Evolutionary conservation across 306 rosid species (phyloP).

Genomic region (Lotus japonicus): DNA sequence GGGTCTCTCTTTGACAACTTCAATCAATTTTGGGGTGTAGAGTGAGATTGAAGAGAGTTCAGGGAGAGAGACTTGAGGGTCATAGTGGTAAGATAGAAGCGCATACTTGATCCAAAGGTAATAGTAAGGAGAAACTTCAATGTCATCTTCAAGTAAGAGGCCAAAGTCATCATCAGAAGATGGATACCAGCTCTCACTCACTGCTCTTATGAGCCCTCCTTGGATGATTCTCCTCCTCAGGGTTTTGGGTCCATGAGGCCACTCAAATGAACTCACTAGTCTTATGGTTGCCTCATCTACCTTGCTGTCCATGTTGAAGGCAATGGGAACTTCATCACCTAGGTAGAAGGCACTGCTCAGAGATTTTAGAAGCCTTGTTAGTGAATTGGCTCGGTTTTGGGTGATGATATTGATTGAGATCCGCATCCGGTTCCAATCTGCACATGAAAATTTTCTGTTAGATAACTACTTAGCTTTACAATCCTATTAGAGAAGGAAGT

Average conservation of each 20-base stretch:
- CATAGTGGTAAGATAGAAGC: conserved; percentile 73
- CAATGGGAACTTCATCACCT: conserved; percentile 70
- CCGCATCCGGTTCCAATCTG: conserved; percentile 86
- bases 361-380: conserved; percentile 76
- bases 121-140: conserved; percentile 87
- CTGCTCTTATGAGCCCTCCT: conserved; percentile 90
- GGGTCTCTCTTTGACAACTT: conserved; percentile 87
- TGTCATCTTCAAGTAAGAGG: conserved; percentile 79
- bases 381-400: conserved; percentile 62
- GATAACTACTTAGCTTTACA: neutral
- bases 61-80: conserved; percentile 74
- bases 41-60: conserved; percentile 81
- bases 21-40: conserved; percentile 77
- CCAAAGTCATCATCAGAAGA: conserved; percentile 80
- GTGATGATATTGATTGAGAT: conserved; percentile 71
- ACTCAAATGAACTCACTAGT: conserved; percentile 52
- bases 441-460: neutral
- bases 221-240: conserved; percentile 79
- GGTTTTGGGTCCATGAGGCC: conserved; percentile 91
- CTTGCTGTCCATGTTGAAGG: conserved; percentile 84
- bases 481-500: neutral
- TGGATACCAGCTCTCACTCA: conserved; percentile 95
- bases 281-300: conserved; percentile 72
- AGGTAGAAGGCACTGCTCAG: conserved; percentile 66
- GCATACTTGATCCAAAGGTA: conserved; percentile 89